Evolutionary conservation across 2,329 filamentous ascomycete genomes (phyloP), one percentile per base, ranked within the genome.

Genomic region (Colletotrichum sp.): DNA sequence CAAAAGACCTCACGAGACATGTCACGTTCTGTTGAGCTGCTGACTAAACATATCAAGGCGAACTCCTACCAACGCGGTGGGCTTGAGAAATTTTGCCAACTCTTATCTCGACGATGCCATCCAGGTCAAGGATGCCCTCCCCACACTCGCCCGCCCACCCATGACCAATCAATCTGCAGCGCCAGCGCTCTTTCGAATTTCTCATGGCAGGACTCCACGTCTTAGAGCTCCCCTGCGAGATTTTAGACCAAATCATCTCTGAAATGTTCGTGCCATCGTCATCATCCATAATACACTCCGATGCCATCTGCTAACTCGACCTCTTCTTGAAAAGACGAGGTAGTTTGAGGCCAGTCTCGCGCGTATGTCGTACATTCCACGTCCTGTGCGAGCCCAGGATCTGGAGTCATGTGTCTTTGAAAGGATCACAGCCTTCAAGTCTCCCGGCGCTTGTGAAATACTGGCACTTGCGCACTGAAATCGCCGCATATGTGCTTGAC

Each of bases 101-200:
- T 44, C 1, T n/a, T 44, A 12, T 5, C 39, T 44, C 1, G 18
- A 44, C 8, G 8, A 6, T 0, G 39, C 18, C 0, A 44, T 18
- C 39, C 16, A 10, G 39, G 39, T n/a, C 39, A n/a, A 4, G 39
- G 6, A n/a, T 44, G 39, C 18, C 18, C 39, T n/a, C 39, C 39
- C 1, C 9, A n/a, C 39, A 44, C 18, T n/a, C 8, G 1, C 39
- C 18, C 9, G 18, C 39, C 18, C 18, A 44, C 39, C 9, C 8
- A n/a, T 6, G 39, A 44, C 8, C 18, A 44, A 10, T 44, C 18
- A n/a, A n/a, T 12, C 18, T 10, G 39, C 39, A 44, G 39, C 18
- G 18, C 39, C 39, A n/a, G 9, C 9, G 9, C 39, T n/a, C 1
- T 44, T 44, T 44, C 18, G 39, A 9, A 44, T 44, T 44, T 44